Evolutionary conservation across 106 monocot genomes (phyloP).

Genomic region (Acanthochlamys bracteata): DNA sequence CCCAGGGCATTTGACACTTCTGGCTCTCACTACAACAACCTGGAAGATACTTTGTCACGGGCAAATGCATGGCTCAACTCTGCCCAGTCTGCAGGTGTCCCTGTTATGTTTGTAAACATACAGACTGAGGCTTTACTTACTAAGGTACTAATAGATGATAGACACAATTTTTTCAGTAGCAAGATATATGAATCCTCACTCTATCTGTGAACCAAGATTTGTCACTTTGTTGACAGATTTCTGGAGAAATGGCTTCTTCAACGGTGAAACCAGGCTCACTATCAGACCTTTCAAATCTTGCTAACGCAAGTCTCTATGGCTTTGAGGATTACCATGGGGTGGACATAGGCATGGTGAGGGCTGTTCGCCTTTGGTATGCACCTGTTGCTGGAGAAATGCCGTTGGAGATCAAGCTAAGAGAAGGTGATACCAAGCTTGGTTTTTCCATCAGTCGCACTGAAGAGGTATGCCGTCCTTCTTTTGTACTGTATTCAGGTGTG

Average conservation of each 20-base stretch:
- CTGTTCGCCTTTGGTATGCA: conserved; percentile 69
- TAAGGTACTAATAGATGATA: conserved; percentile 33
- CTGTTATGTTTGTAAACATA: conserved; percentile 56
- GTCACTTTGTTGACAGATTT: conserved; percentile 32
- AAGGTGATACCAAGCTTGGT: conserved; percentile 59
- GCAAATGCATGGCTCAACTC: conserved; percentile 73
- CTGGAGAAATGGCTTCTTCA: conserved; percentile 53
- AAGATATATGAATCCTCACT: background rate
- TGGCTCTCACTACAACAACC: conserved; percentile 39
- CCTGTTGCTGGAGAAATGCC: conserved; percentile 53
- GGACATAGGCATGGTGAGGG: conserved; percentile 69
- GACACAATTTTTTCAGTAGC: background rate
- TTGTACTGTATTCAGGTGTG: background rate
- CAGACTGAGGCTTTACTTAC: conserved; percentile 81
- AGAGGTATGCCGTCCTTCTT: conserved; percentile 34
- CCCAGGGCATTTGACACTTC: conserved; percentile 43
- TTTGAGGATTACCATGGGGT: conserved; percentile 89
- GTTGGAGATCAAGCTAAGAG: conserved; percentile 57
- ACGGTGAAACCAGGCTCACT: conserved; percentile 58
- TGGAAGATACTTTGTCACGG: conserved; percentile 75
- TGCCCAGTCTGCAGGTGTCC: conserved; percentile 57
- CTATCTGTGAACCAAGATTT: background rate
- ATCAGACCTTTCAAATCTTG: conserved; percentile 56
- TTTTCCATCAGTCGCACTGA: conserved; percentile 74
- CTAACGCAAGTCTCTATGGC: conserved; percentile 62